Evolutionary conservation across 1,284 basidiomycete species (phyloP).

Genomic region (Boletus calvinii): DNA sequence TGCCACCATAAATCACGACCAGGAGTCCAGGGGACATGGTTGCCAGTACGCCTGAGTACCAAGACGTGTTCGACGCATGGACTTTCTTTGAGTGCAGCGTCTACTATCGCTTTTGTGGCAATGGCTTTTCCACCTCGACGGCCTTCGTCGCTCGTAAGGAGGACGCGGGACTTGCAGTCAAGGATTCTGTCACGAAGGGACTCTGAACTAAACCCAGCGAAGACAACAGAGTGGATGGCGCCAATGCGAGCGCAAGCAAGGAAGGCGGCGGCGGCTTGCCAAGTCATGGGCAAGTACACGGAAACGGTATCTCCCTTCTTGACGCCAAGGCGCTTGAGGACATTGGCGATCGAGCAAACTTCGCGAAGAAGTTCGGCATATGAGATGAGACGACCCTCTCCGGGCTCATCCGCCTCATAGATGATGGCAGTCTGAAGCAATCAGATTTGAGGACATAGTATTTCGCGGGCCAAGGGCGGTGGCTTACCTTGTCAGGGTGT

Average conservation of each 20-base stretch:
- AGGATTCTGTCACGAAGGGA: conserved; percentile 90
- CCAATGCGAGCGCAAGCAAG: conserved; percentile 97
- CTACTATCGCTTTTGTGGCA: conserved; percentile 95
- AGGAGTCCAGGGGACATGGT: conserved; percentile 76
- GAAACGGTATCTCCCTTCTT: conserved; percentile 97
- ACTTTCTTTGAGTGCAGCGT: conserved; percentile 86
- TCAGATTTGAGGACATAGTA: background rate
- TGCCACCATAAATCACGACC: conserved; percentile 98
- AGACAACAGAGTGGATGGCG: conserved; percentile 97
- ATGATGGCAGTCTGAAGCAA: conserved; percentile 81
- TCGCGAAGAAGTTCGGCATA: conserved; percentile 89
- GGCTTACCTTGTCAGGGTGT: conserved; percentile 79
- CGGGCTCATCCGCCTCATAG: conserved; percentile 97
- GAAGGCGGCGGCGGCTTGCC: conserved; percentile 94
- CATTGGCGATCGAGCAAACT: conserved; percentile 89
- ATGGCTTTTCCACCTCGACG: conserved; percentile 92
- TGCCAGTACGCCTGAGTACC: conserved; percentile 89
- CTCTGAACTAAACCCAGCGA: conserved; percentile 98
- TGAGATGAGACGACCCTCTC: conserved; percentile 73
- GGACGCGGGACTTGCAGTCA: conserved; percentile 87
- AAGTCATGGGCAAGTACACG: conserved; percentile 87
- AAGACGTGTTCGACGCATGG: conserved; percentile 89
- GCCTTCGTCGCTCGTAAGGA: conserved; percentile 97
- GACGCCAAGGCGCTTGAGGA: conserved; percentile 87
- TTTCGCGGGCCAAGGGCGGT: background rate